phyloP scores from a whole-genome alignment of 257 asterid species.

The Ballota nigra region DNA sequence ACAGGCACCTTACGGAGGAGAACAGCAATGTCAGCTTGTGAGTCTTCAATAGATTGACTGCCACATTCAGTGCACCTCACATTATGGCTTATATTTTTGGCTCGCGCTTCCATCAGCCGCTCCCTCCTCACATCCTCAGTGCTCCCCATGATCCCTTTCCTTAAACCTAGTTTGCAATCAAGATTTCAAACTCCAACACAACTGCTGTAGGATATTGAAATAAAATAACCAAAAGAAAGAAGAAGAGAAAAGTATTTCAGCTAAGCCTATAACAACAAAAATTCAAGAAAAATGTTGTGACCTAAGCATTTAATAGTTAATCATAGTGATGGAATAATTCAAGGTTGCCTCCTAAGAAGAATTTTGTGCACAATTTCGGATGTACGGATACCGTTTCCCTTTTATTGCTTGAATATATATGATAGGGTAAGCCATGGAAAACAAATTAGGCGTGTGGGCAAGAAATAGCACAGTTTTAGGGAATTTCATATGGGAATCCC shows the following conservation, averaged over 20 bases:
- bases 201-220: slow-evolving; percentile 1
- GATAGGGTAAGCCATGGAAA: no score
- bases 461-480: no score
- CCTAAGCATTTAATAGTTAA: no score
- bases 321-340: no score
- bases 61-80: slow-evolving; percentile 98
- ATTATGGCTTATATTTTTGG: slow-evolving; percentile 86
- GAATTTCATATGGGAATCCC: no score
- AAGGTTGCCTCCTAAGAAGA: no score
- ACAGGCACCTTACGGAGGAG: slow-evolving; percentile 74
- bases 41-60: slow-evolving; percentile 95
- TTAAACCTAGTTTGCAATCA: slow-evolving; percentile 10
- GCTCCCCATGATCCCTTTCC: slow-evolving; percentile 48
- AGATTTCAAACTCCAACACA: neutral
- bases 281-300: neutral
- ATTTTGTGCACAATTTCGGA: no score
- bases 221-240: neutral
- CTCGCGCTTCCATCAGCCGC: slow-evolving; percentile 82
- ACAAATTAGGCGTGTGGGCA: no score
- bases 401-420: no score
- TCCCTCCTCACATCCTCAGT: slow-evolving; percentile 54
- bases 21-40: slow-evolving; percentile 91
- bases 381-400: no score
- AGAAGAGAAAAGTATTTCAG: neutral
- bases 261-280: neutral